Evolutionary conservation across 768 basidiomycete genomes (phyloP), one percentile per base, ranked within the genome.

Genomic region (Trametes villosa): DNA sequence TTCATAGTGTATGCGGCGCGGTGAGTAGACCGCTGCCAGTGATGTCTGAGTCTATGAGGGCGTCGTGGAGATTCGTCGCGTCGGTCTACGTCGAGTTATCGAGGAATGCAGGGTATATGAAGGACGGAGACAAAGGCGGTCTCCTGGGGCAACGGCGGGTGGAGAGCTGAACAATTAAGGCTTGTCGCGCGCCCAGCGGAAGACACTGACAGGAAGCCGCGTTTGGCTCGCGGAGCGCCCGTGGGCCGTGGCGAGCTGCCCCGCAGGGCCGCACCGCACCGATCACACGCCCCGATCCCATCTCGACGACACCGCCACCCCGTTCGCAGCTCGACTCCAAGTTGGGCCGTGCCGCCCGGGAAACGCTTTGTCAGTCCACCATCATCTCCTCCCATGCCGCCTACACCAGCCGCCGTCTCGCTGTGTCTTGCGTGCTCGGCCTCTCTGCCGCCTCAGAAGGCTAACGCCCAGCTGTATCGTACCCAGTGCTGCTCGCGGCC

Each of bases 401-500:
- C 45, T 9, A n/a, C 40, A 1, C 31, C 50, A 18, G 20, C 22
- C 18, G 26, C 48, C 30, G 27, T 40, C 3, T 50, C 62, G 9
- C 67, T 72, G 15, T 72, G 71, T 51, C 67, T 72, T 18, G 67
- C 71, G 3, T 72, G 71, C 47, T 70, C 71, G 2, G 63, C 67
- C 5, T 72, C 70, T 41, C 61, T 72, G 1, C 71, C 71, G 5
- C 68, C 71, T 40, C 54, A 60, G 20, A 65, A 38, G 29, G n/a
- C 34, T 17, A 27, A 54, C 17, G 22, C 29, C 12, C 65, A 66
- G 1, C 57, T 81, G 41, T 84, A 83, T 74, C 74, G 77, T 9
- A 91, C 90, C 0, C 73, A 67, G 12, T 92, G 91, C 72, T 92
- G 91, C 74, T 61, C 67, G 9, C 80, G 83, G 0, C 83, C 83